These are phyloP conservation scores for Alectoria sarmentosa DNA, from an alignment of 495 filamentous ascomycete genomes.

Conservation along the genomic window DNA sequence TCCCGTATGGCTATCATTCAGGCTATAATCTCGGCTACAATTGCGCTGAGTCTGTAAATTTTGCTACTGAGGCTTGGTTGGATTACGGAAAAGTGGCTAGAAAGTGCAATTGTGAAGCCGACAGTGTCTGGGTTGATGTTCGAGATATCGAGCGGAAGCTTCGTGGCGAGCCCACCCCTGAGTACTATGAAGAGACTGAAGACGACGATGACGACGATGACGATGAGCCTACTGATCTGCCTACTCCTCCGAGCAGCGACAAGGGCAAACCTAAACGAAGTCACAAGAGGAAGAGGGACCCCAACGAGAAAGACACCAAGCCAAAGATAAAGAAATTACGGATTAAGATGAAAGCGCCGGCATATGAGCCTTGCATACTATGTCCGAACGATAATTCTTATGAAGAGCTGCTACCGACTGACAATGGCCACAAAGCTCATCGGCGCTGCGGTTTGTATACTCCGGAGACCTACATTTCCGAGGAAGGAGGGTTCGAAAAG, in stretches of 20 bases:
- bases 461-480: constrained; percentile 81
- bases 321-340: constrained; percentile 68
- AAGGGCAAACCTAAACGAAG: constrained; percentile 48
- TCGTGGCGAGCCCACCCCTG: constrained; percentile 80
- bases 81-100: constrained; percentile 95
- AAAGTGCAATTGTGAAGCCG: constrained; percentile 89
- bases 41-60: constrained; percentile 98
- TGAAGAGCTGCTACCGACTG: constrained; percentile 77
- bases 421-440: constrained; percentile 82
- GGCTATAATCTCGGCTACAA: constrained; percentile 98
- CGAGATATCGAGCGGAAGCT: constrained; percentile 91
- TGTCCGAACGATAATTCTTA: constrained; percentile 89
- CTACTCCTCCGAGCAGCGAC: constrained; percentile 74
- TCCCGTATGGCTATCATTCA: constrained; percentile 97
- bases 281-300: constrained; percentile 53
- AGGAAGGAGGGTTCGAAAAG: constrained; percentile 60
- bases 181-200: constrained; percentile 75
- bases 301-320: constrained; percentile 44
- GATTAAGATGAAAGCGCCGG: constrained; percentile 58
- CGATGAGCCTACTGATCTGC: constrained; percentile 56
- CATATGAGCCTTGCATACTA: constrained; percentile 80
- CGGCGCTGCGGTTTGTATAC: constrained; percentile 84
- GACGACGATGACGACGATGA: constrained; percentile 64
- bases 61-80: constrained; percentile 89
- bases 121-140: constrained; percentile 98